Conservation (phyloP, 2,329 filamentous ascomycete genomes). For the Fusarium abutilonis region DNA sequence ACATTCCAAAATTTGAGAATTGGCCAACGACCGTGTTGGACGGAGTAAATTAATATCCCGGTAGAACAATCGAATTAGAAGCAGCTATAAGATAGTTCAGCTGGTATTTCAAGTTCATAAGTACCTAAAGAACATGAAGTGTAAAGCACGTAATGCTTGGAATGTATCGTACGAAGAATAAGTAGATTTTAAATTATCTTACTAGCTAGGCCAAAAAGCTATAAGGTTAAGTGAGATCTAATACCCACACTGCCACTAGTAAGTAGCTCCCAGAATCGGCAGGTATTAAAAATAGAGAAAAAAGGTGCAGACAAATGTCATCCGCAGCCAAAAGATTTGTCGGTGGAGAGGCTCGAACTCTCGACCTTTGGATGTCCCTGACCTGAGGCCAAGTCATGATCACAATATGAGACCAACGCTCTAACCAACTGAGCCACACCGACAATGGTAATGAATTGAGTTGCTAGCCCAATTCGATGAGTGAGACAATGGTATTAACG, state of each 20-base stretch:
- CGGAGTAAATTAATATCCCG: no score
- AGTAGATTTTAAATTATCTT: no score
- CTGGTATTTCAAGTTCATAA: no score
- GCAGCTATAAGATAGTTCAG: neutral
- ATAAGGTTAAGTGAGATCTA: no score
- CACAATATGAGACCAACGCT: conserved; percentile 32
- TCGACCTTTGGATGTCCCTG: conserved; percentile 36
- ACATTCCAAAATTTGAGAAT: no score
- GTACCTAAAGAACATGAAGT: no score
- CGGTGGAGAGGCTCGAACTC: conserved; percentile 37
- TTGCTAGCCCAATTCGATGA: neutral
- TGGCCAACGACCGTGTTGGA: no score
- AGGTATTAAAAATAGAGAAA: neutral
- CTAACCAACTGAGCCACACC: conserved; percentile 27
- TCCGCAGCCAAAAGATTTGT: conserved; percentile 7
- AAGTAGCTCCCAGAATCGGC: no score
- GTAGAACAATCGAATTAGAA: neutral
- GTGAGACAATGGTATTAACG: neutral
- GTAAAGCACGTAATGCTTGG: no score
- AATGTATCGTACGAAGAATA: no score
- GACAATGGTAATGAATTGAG: neutral
- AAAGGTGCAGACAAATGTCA: neutral
- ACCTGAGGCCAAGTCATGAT: conserved; percentile 16
- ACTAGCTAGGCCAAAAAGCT: no score
- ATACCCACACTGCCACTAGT: no score